Evolutionary conservation across 768 basidiomycete species (phyloP).

Genomic region (Boletus tomentosulus): DNA sequence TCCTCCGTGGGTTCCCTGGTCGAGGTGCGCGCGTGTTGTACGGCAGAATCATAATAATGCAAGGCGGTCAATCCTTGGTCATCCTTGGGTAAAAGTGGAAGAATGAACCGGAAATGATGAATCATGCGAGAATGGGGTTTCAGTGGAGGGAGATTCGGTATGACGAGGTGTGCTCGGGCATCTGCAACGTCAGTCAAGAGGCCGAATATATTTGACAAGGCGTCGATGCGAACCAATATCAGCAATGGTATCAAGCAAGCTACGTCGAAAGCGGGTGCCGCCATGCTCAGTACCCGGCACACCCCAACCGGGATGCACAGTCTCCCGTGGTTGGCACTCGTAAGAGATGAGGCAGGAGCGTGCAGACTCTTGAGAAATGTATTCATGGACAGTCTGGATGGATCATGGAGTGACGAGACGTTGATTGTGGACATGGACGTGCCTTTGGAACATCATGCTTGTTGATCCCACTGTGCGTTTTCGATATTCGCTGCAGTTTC

Average conservation of each 20-base stretch:
- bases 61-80: slow-evolving; percentile 63
- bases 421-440: neutral
- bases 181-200: slow-evolving; percentile 39
- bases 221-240: slow-evolving; percentile 53
- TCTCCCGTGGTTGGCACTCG: slow-evolving; percentile 65
- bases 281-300: slow-evolving; percentile 59
- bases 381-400: slow-evolving; percentile 56
- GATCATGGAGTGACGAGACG: neutral
- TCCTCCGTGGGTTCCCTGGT: slow-evolving; percentile 57
- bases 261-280: slow-evolving; percentile 60
- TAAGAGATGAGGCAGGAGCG: slow-evolving; percentile 68
- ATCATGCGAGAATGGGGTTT: slow-evolving; percentile 75
- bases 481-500: slow-evolving; percentile 65
- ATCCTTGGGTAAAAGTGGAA: slow-evolving; percentile 55
- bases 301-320: slow-evolving; percentile 72
- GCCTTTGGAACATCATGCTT: slow-evolving; percentile 61
- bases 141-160: slow-evolving; percentile 65
- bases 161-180: slow-evolving; percentile 61
- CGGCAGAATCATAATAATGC: slow-evolving; percentile 73
- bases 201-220: neutral
- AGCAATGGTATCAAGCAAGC: slow-evolving; percentile 67
- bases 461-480: slow-evolving; percentile 48
- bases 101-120: slow-evolving; percentile 75
- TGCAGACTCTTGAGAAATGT: slow-evolving; percentile 71
- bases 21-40: slow-evolving; percentile 66